Conservation (phyloP, 179 eudicot species). For the Silene vulgaris region DNA sequence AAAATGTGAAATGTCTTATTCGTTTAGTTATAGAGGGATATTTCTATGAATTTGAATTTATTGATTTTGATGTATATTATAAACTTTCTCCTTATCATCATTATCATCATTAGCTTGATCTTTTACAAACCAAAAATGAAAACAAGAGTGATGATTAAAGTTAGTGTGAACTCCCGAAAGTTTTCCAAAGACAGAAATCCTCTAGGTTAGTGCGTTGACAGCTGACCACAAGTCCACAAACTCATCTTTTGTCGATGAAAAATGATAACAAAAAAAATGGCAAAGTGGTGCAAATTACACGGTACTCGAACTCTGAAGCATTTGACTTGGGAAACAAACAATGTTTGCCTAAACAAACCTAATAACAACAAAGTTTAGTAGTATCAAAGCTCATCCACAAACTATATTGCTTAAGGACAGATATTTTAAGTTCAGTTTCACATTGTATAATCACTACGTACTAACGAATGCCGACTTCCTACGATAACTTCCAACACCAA, state of each 20-base stretch:
- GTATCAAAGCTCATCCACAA: neutral
- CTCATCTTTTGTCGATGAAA: neutral
- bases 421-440: neutral
- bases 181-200: neutral
- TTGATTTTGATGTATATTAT: too few species aligned
- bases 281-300: too few species aligned
- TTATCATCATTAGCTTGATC: too few species aligned
- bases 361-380: neutral
- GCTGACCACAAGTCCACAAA: neutral
- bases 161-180: neutral
- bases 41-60: too few species aligned
- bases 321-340: neutral
- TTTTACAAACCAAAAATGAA: too few species aligned
- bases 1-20: too few species aligned
- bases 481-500: neutral
- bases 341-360: neutral
- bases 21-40: too few species aligned
- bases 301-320: neutral
- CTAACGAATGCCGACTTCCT: slow-evolving; percentile 1
- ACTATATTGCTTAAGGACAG: neutral
- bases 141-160: too few species aligned
- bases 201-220: neutral
- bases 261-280: neutral
- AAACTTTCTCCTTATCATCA: too few species aligned
- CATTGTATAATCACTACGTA: neutral